Evolutionary conservation across 208 protist genomes (phyloP), one percentile per base, ranked within the genome.

Genomic region (Herpetomonas tarakana): DNA sequence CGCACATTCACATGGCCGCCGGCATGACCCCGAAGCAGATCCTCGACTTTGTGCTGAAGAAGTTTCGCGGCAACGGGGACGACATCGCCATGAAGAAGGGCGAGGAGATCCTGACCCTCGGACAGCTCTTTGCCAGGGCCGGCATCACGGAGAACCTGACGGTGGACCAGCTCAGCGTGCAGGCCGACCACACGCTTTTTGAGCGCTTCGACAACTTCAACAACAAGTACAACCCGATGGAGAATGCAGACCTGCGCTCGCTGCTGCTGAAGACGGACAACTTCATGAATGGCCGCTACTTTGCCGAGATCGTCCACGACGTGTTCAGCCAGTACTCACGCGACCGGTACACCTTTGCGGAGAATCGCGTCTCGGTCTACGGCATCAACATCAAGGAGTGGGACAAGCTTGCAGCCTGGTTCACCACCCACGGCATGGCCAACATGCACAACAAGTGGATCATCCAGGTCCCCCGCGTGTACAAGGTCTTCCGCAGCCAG

Each of bases 181-280:
- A 98, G 63, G 96, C 96, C n/a, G 92, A 98, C 73, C 84, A 94
- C 58, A 90, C 96, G 50, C 87, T 98, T 7, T 98, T 98, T 62
- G 96, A 99, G 50, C 93, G 98, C 53, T 99, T 99, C 82, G 98
- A 99, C 77, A 98, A 98, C 68, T 99, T 99, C 81, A 99, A 99
- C 75, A 88, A 97, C 76, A 98, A 98, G 74, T 99, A 99, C 86
- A 98, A 98, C 74, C 98, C 97, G 16, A 91, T 98, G 74, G 97
- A 97, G 24, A 91, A 93, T 60, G 79, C 79, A 18, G 84, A 96
- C 46, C 68, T 99, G 21, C 90, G 98, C 47, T 97, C 96, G 21
- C 89, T 99, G 45, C 94, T 99, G 72, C 84, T 99, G 38, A 99
- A 99, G 79, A 98, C 97, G 9, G 96, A 99, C 72, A 99, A 99